Base-by-base conservation (phyloP, 768 basidiomycete species). In the Dendrothele bispora region DNA sequence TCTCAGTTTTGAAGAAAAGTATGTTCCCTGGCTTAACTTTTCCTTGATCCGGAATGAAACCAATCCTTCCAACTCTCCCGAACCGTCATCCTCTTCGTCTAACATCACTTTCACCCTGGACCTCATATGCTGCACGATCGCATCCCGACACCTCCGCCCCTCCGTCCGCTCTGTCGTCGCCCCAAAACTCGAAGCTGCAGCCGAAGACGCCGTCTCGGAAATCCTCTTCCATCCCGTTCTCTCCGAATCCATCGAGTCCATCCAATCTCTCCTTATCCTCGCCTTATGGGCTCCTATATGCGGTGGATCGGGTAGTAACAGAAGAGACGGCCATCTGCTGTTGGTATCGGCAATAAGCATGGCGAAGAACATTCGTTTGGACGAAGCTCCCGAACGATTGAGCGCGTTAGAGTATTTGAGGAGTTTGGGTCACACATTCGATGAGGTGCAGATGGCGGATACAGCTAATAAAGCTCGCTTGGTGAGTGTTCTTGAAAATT, bases 21-120 rank as follows among this genome's bases (percentile, higher is more conserved):
- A 75, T 46, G 62, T 58, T 7, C 73, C 74, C 4, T 75, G 73
- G 73, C 47, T 75, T 18, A 68, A 62, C 32, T 57, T 74, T n/a
- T 66, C 65, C 7, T 66, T 64, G 6, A 49, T 58, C 25, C 56
- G 54, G 40, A 59, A 56, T 5, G 57, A 42, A 32, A 60, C 60
- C 11, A 52, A 53, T 24, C 56, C 63, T 12, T n/a, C n/a, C n/a
- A n/a, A n/a, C n/a, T n/a, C n/a, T n/a, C n/a, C n/a, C n/a, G n/a
- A n/a, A n/a, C n/a, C n/a, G n/a, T n/a, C n/a, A n/a, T n/a, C n/a
- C n/a, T n/a, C n/a, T n/a, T n/a, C n/a, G n/a, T n/a, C n/a, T n/a
- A n/a, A n/a, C n/a, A n/a, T n/a, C n/a, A n/a, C n/a, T n/a, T n/a
- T n/a, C n/a, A 51, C 74, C 15, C 58, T 74, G 11, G 63, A 68